Percentiles rank a stretch among this genome's conserved stretches.
phyloP scores from a whole-genome alignment of 1,284 basidiomycete species.

The Apiotrichum laibachii region DNA sequence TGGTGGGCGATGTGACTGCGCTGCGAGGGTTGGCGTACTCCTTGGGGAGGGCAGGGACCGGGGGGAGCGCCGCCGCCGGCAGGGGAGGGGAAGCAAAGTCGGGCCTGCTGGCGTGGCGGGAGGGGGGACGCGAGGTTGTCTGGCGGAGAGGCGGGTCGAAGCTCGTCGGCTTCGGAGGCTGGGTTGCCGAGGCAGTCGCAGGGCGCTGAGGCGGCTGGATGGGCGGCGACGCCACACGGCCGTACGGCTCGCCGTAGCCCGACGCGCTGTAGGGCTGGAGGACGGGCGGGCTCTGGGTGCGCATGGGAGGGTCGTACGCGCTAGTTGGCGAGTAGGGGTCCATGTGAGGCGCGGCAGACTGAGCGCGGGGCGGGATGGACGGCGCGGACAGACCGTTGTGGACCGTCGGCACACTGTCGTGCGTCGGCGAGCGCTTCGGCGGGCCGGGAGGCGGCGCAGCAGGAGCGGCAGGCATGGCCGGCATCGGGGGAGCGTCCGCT shows the following conservation, averaged over 20 bases:
- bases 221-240: not conserved
- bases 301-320: constrained; percentile 1
- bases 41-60: constrained; percentile 17
- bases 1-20: not conserved
- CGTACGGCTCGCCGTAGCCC: too few species aligned
- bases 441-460: constrained; percentile 34
- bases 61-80: constrained; percentile 1
- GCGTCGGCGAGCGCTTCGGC: constrained; percentile 22
- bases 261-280: not conserved
- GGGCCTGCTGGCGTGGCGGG: constrained; percentile 12
- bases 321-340: not conserved
- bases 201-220: constrained; percentile 11
- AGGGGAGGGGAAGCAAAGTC: constrained; percentile 14
- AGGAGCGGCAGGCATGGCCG: constrained; percentile 18
- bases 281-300: not conserved
- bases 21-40: not conserved
- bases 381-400: not conserved
- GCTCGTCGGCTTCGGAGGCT: constrained; percentile 21
- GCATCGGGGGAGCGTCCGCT: constrained; percentile 11
- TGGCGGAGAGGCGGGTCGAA: constrained; percentile 36
- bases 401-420: not conserved
- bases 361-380: not conserved
- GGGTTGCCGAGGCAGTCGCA: constrained; percentile 10
- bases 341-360: not conserved
- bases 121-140: constrained; percentile 16